phyloP scores from a whole-genome alignment of 305 asterid genomes.

The Fraxinus sp. region DNA sequence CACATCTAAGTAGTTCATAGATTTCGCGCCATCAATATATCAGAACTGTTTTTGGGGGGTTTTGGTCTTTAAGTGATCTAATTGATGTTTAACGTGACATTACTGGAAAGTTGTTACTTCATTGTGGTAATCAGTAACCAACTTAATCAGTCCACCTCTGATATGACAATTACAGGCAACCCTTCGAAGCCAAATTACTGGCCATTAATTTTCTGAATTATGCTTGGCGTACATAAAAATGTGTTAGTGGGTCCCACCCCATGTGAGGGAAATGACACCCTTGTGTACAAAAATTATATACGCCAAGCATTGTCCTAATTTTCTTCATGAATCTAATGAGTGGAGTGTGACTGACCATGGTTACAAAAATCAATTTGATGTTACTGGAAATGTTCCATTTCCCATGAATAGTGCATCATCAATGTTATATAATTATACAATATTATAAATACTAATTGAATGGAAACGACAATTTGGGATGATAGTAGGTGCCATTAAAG shows the following conservation, averaged over 20 bases:
- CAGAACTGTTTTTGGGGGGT: background rate
- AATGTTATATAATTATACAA: too few relatives aligned
- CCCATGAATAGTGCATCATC: background rate
- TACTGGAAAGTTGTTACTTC: background rate
- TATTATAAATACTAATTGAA: too few relatives aligned
- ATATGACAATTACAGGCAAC: background rate
- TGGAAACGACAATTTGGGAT: too few relatives aligned
- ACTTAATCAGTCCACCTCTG: background rate
- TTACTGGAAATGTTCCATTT: background rate
- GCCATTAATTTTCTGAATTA: background rate
- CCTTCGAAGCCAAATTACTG: background rate
- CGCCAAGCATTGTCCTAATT: too few relatives aligned
- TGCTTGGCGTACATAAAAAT: too few relatives aligned
- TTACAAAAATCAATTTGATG: background rate
- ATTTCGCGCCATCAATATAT: background rate
- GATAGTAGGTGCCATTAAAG: background rate
- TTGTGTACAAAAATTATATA: too few relatives aligned
- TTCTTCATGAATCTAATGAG: background rate
- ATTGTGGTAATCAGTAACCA: background rate
- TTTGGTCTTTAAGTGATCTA: background rate
- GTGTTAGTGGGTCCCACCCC: too few relatives aligned
- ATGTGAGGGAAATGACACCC: too few relatives aligned
- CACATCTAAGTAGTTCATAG: background rate
- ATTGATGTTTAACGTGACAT: background rate
- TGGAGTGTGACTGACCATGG: background rate